Evolutionary conservation across 2,329 filamentous ascomycete genomes (phyloP).

Genomic region (Penicillium occitanis): DNA sequence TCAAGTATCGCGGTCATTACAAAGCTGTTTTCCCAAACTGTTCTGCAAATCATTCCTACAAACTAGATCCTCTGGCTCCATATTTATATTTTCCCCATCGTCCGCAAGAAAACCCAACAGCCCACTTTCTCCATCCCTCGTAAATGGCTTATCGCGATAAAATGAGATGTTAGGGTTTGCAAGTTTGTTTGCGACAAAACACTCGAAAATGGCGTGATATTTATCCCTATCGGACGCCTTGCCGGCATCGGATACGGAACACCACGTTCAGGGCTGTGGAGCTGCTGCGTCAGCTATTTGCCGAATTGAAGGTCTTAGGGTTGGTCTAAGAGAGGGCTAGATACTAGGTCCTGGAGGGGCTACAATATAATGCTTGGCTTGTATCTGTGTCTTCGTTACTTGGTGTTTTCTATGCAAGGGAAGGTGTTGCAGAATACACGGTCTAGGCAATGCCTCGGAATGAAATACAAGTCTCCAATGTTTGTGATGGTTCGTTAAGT

Average conservation of each 20-base stretch:
- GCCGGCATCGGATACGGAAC: not conserved
- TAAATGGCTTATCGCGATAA: not conserved
- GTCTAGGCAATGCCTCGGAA: not conserved
- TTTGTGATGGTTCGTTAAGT: not conserved
- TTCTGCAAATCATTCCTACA: too few species aligned
- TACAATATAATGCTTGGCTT: not conserved
- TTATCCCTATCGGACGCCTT: slow-evolving; percentile 6
- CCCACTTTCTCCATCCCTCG: not conserved
- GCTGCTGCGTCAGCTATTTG: not conserved
- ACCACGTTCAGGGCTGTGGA: not conserved
- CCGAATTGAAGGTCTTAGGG: not conserved
- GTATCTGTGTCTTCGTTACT: not conserved
- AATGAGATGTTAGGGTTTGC: not conserved
- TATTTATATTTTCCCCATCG: not conserved
- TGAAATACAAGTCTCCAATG: not conserved
- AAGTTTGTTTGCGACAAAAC: not conserved
- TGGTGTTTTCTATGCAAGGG: not conserved
- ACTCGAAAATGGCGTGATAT: slow-evolving; percentile 1
- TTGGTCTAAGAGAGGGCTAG: not conserved
- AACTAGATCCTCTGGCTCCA: not conserved
- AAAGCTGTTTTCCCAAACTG: too few species aligned
- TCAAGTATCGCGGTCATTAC: not conserved
- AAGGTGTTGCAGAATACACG: not conserved
- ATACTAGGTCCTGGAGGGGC: not conserved
- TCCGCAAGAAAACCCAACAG: not conserved